Conservation (phyloP, 371 early-diverging fungal genomes). For the Syncephalis fuscata region DNA sequence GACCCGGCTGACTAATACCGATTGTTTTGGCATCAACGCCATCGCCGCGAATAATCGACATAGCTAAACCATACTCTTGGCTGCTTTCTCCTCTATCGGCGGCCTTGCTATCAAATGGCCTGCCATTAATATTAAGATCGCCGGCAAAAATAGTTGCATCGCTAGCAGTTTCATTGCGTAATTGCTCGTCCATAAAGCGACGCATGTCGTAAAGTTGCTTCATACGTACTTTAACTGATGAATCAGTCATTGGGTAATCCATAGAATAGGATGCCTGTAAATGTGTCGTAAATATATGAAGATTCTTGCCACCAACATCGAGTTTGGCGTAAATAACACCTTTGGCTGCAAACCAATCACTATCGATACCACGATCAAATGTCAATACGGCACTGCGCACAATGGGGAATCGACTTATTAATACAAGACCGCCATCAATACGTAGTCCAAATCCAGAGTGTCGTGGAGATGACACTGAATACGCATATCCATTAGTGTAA, state of each 20-base stretch:
- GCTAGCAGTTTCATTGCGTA: constrained; percentile 14
- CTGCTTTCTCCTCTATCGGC: constrained; percentile 13
- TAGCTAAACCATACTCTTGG: constrained; percentile 50
- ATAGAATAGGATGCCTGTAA: constrained; percentile 55
- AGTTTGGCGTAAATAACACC: constrained; percentile 65
- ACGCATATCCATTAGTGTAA: constrained; percentile 39
- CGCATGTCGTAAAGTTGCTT: constrained; percentile 39
- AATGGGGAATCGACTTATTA: constrained; percentile 57
- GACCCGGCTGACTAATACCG: neutral
- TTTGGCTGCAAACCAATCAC: constrained; percentile 56
- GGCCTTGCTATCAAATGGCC: constrained; percentile 15
- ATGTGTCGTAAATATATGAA: constrained; percentile 69
- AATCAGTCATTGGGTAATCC: constrained; percentile 18
- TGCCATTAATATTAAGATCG: constrained; percentile 60
- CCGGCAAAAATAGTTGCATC: constrained; percentile 48
- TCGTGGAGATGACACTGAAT: constrained; percentile 25
- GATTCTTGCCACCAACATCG: constrained; percentile 16
- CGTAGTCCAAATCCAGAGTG: constrained; percentile 36
- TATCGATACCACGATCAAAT: constrained; percentile 44
- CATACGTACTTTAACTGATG: constrained; percentile 30
- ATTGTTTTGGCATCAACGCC: constrained; percentile 18
- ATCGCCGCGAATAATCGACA: constrained; percentile 35
- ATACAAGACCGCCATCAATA: constrained; percentile 65
- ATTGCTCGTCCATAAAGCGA: constrained; percentile 27
- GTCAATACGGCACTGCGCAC: constrained; percentile 27